A percentile compares a stretch with the other conserved stretches of the same genome.
Evolutionary conservation across 2,329 filamentous ascomycete species (phyloP).

Genomic region (Triangularia verruculosa): DNA sequence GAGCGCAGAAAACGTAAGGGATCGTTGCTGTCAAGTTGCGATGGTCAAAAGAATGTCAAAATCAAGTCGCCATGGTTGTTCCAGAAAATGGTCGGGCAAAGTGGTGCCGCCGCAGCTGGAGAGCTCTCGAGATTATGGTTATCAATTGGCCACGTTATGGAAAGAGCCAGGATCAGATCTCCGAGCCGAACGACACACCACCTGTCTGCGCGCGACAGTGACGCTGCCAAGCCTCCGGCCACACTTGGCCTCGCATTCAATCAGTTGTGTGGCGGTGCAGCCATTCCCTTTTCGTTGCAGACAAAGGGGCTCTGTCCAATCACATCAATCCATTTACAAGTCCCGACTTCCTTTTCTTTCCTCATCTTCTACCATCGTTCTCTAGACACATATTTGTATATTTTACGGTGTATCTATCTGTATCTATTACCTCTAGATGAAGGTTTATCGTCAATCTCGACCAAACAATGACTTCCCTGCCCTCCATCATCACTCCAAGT

Average conservation of each 20-base stretch:
- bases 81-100: background rate
- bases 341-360: background rate
- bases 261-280: background rate
- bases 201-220: background rate
- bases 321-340: background rate
- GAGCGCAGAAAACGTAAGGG: conserved; percentile 4
- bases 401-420: too few relatives aligned
- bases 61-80: background rate
- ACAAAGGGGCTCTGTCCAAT: background rate
- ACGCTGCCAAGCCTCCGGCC: conserved; percentile 16
- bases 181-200: conserved; percentile 1
- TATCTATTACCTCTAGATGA: too few relatives aligned
- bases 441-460: background rate
- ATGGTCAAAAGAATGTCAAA: background rate
- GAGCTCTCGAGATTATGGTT: conserved; percentile 7
- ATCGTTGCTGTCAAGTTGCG: background rate
- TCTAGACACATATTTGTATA: background rate
- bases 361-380: background rate
- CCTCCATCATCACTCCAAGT: conserved; percentile 39
- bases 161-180: conserved; percentile 5
- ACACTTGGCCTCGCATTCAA: conserved; percentile 9
- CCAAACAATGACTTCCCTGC: conserved; percentile 17
- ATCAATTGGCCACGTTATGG: conserved; percentile 35
- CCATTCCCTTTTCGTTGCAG: background rate
- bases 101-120: conserved; percentile 3